phyloP scores from a whole-genome alignment of 495 filamentous ascomycete genomes.

The Penicillium mononematosum region DNA sequence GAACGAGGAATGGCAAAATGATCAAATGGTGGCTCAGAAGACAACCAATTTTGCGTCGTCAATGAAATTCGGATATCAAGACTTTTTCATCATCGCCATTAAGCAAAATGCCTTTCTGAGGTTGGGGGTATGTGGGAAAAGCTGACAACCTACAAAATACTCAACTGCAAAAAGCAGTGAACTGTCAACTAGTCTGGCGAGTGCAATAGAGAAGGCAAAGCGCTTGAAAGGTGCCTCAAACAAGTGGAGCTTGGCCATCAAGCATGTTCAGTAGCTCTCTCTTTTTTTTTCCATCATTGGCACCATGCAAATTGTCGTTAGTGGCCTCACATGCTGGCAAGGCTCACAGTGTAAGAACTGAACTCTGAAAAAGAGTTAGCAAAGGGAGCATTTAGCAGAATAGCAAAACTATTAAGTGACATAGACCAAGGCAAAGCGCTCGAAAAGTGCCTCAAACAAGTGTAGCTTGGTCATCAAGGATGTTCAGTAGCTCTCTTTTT shows the following conservation, averaged over 20 bases:
- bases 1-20: neutral
- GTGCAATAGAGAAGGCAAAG: neutral
- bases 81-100: neutral
- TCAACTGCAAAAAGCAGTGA: neutral
- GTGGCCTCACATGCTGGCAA: too few relatives aligned
- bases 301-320: neutral
- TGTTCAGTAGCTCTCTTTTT: neutral
- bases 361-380: too few relatives aligned
- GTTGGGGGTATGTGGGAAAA: neutral
- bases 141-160: neutral
- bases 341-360: too few relatives aligned
- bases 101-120: neutral
- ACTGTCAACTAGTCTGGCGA: neutral
- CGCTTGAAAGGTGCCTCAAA: neutral
- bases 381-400: neutral
- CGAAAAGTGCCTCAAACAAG: neutral
- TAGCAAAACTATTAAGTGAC: neutral
- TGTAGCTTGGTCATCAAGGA: neutral
- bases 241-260: neutral
- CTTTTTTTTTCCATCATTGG: neutral
- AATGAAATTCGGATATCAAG: neutral
- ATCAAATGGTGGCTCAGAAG: neutral
- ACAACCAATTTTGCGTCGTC: neutral
- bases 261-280: neutral
- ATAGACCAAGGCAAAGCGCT: neutral